These are phyloP conservation scores for Silene vulgaris DNA, from an alignment of 179 eudicot species.

Conservation along the genomic window DNA sequence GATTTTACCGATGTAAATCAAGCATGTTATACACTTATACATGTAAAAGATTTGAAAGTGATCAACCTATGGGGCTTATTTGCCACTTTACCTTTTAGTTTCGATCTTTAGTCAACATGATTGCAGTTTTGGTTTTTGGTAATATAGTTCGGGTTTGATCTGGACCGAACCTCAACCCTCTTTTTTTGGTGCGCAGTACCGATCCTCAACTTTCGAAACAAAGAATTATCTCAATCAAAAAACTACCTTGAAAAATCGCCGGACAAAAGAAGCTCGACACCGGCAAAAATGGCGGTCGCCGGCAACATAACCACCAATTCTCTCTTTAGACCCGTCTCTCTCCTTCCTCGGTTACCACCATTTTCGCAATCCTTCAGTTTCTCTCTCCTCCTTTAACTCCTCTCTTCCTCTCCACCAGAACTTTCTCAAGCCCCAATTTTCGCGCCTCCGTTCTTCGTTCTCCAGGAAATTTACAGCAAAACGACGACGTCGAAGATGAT, in stretches of 20 bases:
- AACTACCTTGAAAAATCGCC: not conserved
- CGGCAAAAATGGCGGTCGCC: conserved; percentile 13
- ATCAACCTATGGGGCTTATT: too few species aligned
- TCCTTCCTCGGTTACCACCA: conserved; percentile 12
- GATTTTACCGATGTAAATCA: too few species aligned
- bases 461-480: not conserved
- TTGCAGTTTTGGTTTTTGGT: too few species aligned
- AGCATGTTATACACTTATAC: too few species aligned
- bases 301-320: not conserved
- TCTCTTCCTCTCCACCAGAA: conserved; percentile 23
- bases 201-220: too few species aligned
- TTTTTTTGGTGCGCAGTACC: too few species aligned
- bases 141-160: too few species aligned
- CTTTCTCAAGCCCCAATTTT: conserved; percentile 20
- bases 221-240: too few species aligned
- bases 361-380: not conserved
- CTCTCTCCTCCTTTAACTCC: not conserved
- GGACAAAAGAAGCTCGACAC: not conserved
- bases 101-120: too few species aligned
- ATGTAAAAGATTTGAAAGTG: too few species aligned
- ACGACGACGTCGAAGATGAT: conserved; percentile 16
- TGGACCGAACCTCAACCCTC: too few species aligned
- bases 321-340: not conserved
- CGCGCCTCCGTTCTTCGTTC: conserved; percentile 29
- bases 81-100: too few species aligned